A percentile compares a stretch with the other conserved stretches of the same genome.
Evolutionary conservation across 164 flowering plant species (phyloP).

Genomic region (Dillenia suffruticosa): DNA sequence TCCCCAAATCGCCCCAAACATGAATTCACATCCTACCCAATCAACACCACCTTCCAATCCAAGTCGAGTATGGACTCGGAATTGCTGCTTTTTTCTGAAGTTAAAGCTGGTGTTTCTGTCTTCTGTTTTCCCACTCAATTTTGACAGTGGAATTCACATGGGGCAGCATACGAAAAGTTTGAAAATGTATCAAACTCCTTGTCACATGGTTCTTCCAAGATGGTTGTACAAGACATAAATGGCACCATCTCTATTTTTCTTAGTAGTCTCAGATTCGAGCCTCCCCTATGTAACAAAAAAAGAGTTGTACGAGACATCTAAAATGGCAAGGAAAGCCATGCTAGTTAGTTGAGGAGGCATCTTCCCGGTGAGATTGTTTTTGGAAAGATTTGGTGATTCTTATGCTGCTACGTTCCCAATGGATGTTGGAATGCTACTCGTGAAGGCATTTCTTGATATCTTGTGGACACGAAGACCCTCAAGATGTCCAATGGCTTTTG

Average conservation of each 20-base stretch:
- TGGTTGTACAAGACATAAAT: no score
- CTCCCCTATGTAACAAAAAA: no score
- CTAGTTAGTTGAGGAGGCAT: background rate
- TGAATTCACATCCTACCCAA: constrained; percentile 4
- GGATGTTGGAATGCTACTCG: background rate
- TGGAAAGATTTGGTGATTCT: background rate
- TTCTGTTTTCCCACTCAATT: background rate
- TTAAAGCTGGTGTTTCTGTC: background rate
- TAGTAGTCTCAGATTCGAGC: no score
- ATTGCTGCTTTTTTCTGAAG: background rate
- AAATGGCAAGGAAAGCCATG: background rate
- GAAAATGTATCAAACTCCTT: background rate
- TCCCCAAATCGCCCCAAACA: background rate
- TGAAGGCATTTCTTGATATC: background rate
- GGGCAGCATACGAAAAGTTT: background rate
- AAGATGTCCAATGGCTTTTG: constrained; percentile 1
- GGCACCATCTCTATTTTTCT: no score
- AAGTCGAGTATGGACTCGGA: background rate
- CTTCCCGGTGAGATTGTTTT: background rate
- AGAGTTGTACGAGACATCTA: background rate
- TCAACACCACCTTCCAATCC: constrained; percentile 1
- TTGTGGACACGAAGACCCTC: background rate
- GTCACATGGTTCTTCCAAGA: background rate
- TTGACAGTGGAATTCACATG: background rate
- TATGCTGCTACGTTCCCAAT: background rate